phyloP scores from a whole-genome alignment of 2,329 filamentous ascomycete genomes.

The Clonostachys rhizophaga region DNA sequence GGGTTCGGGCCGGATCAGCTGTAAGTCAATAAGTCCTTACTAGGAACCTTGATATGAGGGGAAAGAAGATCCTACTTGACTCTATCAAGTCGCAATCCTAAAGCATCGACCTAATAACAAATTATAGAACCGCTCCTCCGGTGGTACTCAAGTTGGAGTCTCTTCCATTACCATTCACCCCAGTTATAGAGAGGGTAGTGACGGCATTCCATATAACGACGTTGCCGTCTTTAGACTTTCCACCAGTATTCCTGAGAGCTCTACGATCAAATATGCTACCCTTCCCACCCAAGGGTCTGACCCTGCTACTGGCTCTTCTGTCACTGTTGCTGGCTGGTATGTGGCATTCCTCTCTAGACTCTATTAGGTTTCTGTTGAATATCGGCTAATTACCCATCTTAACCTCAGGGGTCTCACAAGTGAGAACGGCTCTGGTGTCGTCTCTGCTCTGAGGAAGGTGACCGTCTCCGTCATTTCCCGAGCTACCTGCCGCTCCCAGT shows the following conservation, averaged over 20 bases:
- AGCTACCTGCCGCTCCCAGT: conserved; percentile 13
- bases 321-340: conserved; percentile 19
- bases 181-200: conserved; percentile 7
- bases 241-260: conserved; percentile 10
- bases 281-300: conserved; percentile 16
- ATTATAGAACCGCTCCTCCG: conserved; percentile 3
- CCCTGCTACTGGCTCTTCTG: conserved; percentile 9
- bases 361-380: too few species aligned
- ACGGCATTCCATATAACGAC: conserved; percentile 12
- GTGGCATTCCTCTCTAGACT: neutral
- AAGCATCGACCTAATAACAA: neutral
- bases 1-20: conserved; percentile 1
- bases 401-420: neutral
- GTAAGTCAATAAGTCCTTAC: conserved; percentile 3
- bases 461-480: conserved; percentile 18
- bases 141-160: conserved; percentile 15
- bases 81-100: neutral
- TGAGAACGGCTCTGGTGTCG: conserved; percentile 4
- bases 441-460: conserved; percentile 17
- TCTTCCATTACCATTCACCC: conserved; percentile 15
- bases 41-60: too few species aligned
- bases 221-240: conserved; percentile 19
- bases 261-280: conserved; percentile 14
- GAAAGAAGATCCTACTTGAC: conserved; percentile 2
- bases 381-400: too few species aligned